Percentiles rank a stretch among this genome's conserved stretches.
Conservation (phyloP, 1,139 yeast species). For the Protomyces pachydermus region DNA sequence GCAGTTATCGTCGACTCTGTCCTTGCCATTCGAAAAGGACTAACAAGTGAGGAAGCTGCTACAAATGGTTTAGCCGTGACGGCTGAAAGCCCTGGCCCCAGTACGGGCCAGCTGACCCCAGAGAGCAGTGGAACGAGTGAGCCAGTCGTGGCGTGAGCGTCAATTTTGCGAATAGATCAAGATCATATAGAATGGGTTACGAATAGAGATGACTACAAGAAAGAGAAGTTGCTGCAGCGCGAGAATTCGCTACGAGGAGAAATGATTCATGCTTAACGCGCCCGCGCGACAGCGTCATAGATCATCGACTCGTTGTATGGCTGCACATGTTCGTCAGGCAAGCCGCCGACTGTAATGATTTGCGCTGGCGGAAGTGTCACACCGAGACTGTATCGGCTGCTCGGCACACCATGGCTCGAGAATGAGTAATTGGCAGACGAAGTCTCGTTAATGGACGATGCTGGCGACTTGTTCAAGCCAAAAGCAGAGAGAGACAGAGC, state of each 20-base stretch:
- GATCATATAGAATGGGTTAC: too few species aligned
- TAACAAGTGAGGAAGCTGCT: slow-evolving; percentile 2
- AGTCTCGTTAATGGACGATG: not conserved
- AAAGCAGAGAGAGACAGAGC: not conserved
- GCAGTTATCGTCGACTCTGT: slow-evolving; percentile 97
- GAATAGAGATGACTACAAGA: too few species aligned
- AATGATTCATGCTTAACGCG: not conserved
- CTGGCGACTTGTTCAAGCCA: not conserved
- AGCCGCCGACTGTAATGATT: not conserved
- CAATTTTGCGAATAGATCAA: not conserved
- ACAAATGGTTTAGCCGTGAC: too few species aligned
- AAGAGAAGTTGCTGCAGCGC: too few species aligned
- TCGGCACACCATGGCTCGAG: not conserved
- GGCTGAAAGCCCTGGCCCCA: not conserved
- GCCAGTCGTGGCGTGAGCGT: not conserved
- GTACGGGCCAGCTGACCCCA: not conserved
- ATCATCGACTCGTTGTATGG: not conserved
- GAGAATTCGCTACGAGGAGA: too few species aligned
- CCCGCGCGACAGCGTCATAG: not conserved
- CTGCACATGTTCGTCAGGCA: not conserved
- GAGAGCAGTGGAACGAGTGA: not conserved
- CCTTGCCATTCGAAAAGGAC: slow-evolving; percentile 38
- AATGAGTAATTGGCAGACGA: not conserved
- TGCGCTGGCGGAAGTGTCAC: not conserved
- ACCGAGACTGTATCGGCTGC: not conserved